These are phyloP conservation scores for Porphyridium purpureum DNA, from an alignment of 23 red algal species.

Conservation along the genomic window DNA sequence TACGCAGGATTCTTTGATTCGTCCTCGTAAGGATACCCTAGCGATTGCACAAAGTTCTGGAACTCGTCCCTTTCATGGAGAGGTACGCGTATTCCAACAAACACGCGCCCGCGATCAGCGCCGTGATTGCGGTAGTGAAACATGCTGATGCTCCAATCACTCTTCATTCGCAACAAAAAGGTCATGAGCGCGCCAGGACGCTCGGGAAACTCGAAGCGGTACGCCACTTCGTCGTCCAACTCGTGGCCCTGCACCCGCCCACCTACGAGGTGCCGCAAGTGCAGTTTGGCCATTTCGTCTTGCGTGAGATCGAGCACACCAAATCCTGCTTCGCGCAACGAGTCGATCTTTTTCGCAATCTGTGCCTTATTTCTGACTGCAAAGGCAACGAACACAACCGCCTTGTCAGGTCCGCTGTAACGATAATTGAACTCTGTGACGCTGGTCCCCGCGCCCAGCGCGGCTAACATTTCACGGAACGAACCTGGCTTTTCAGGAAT, in stretches of 20 bases:
- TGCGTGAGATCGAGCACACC: constrained; percentile 54
- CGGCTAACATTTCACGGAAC: constrained; percentile 53
- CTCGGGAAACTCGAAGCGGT: constrained; percentile 93
- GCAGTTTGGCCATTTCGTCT: constrained; percentile 96
- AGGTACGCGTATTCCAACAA: constrained; percentile 52
- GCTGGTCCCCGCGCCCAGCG: constrained; percentile 39
- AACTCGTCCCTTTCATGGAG: constrained; percentile 7
- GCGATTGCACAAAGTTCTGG: constrained; percentile 21
- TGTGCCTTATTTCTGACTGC: no score
- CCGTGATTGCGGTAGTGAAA: constrained; percentile 99
- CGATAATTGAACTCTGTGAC: constrained; percentile 99
- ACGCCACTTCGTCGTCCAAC: constrained; percentile 39
- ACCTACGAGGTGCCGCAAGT: constrained; percentile 80
- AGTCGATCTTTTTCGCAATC: not conserved
- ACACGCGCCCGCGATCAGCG: constrained; percentile 73
- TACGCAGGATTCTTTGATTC: no score
- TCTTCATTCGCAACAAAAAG: constrained; percentile 41
- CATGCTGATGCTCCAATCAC: constrained; percentile 69
- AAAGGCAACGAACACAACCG: constrained; percentile 81
- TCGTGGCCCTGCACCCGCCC: constrained; percentile 14
- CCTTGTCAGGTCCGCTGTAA: constrained; percentile 25
- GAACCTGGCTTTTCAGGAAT: constrained; percentile 80
- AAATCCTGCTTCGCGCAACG: not conserved
- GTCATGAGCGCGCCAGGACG: constrained; percentile 61
- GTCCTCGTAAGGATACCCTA: no score